Evolutionary conservation across 495 filamentous ascomycete species (phyloP).

Genomic region (Penicillium waksmanii): DNA sequence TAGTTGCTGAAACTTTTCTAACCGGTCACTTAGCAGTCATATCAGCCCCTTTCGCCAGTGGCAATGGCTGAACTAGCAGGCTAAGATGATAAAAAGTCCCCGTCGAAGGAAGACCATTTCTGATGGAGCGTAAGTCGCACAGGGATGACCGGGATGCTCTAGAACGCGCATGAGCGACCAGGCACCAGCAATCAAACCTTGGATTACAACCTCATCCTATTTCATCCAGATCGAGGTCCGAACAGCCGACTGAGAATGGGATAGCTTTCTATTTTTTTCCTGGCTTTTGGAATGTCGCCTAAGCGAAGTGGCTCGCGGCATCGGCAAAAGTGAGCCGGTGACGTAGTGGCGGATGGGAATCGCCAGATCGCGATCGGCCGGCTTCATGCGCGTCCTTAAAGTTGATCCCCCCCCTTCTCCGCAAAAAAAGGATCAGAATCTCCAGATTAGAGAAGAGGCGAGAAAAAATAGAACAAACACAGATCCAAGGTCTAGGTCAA

Average conservation of each 20-base stretch:
- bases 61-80: not conserved
- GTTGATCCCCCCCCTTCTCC: not conserved
- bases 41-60: not conserved
- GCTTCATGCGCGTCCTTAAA: not conserved
- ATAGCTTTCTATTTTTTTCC: not conserved
- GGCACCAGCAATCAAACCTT: conserved; percentile 2
- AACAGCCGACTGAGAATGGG: not conserved
- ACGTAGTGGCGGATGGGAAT: conserved; percentile 15
- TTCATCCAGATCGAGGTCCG: not conserved
- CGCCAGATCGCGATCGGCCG: conserved; percentile 26
- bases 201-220: not conserved
- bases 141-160: not conserved
- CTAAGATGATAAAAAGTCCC: conserved; percentile 1
- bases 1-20: not conserved
- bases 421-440: not conserved
- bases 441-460: not conserved
- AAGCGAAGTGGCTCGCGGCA: not conserved
- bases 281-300: not conserved
- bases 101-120: not conserved
- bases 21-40: conserved; percentile 3
- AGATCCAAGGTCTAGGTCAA: not conserved
- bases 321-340: conserved; percentile 15
- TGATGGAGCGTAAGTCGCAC: not conserved
- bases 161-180: not conserved
- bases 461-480: not conserved